A percentile compares a stretch with the other conserved stretches of the same genome.
phyloP scores from a whole-genome alignment of 257 asterid genomes.

The Lycium barbarum region DNA sequence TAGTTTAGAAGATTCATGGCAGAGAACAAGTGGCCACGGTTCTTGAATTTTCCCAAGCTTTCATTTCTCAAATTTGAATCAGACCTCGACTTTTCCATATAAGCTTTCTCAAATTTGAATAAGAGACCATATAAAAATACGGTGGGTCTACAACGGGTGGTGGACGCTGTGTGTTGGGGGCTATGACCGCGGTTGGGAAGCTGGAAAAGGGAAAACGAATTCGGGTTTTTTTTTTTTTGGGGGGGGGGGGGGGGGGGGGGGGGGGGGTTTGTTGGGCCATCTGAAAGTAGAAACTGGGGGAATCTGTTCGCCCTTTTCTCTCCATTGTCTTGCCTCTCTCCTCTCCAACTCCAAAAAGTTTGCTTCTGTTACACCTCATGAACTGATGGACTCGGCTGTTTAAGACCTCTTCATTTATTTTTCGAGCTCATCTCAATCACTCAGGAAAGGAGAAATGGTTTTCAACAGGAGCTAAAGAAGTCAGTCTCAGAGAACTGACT shows the following conservation, averaged over 20 bases:
- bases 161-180: background rate
- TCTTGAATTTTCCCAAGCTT: background rate
- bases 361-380: constrained; percentile 2
- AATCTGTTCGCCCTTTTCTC: background rate
- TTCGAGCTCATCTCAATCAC: constrained; percentile 14
- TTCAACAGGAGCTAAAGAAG: constrained; percentile 4
- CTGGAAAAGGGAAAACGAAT: too few species aligned
- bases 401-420: constrained; percentile 5
- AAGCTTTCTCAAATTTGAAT: background rate
- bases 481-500: background rate
- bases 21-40: background rate
- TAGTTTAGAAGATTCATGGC: background rate
- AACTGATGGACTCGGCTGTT: background rate
- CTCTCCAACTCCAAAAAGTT: background rate
- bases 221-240: too few species aligned
- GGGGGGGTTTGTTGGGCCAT: background rate
- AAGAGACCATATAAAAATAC: background rate
- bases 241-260: too few species aligned
- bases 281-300: background rate
- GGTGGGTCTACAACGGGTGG: background rate
- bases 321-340: background rate
- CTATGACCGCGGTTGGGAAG: too few species aligned
- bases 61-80: background rate
- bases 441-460: background rate
- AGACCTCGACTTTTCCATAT: background rate